phyloP scores from a whole-genome alignment of 2,329 filamentous ascomycete species.

The Fusarium poae region DNA sequence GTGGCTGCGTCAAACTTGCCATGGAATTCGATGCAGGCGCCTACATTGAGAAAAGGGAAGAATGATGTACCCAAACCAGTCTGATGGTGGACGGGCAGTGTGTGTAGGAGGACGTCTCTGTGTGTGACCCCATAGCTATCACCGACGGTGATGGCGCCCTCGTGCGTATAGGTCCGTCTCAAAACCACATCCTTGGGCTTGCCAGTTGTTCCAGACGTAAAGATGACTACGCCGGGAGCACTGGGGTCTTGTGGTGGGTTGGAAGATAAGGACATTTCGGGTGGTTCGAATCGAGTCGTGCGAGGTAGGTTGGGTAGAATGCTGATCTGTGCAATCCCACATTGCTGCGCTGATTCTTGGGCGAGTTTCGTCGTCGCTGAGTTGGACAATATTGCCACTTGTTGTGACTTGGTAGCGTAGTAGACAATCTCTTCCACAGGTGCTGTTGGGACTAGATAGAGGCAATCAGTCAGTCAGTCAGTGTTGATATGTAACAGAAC shows the following conservation, averaged over 20 bases:
- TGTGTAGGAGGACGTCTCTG: neutral
- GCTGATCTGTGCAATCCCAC: neutral
- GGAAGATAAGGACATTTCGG: neutral
- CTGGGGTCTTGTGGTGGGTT: neutral
- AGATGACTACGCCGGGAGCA: neutral
- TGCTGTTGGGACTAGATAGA: neutral
- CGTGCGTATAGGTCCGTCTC: slow-evolving; percentile 1
- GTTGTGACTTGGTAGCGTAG: neutral
- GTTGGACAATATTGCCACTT: neutral
- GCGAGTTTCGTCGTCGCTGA: neutral
- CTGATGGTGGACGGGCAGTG: neutral
- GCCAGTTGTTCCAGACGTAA: slow-evolving; percentile 1
- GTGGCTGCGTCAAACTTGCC: neutral
- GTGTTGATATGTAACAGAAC: neutral
- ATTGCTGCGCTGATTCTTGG: neutral
- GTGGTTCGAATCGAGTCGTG: neutral
- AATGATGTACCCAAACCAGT: neutral
- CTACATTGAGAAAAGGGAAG: neutral
- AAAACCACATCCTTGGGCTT: slow-evolving; percentile 1
- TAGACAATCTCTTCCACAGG: slow-evolving; percentile 1
- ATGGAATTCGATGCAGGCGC: slow-evolving; percentile 3
- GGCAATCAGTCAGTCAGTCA: neutral
- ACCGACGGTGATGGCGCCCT: neutral
- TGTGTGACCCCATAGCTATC: slow-evolving; percentile 2
- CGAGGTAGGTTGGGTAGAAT: neutral